Base-by-base conservation (phyloP, 116 monocot genomes). In the Papilionanthe hybrid region DNA sequence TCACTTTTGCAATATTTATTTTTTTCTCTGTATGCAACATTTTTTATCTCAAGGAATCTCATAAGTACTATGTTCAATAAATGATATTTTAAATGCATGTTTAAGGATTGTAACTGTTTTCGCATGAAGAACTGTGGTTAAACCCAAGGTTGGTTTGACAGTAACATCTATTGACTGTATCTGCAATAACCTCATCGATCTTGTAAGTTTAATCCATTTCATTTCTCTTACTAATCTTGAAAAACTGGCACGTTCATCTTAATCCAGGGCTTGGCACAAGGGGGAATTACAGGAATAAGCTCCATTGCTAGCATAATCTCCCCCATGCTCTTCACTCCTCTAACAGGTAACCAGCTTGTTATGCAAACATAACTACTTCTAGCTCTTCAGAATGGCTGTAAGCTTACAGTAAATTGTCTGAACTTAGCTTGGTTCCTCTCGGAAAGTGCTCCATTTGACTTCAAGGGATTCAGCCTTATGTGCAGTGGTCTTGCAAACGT, bases 221-320 rank as follows among this genome's bases (percentile, higher is more conserved):
- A 53, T 53, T 53, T 12, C 15, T 53, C 53, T 15, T 17, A 15
- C 53, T 53, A 15, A 53, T 53, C 53, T 53, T 53, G 53, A 53
- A 53, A 53, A 53, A 13, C 53, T 53, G 15, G 1, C 12, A 13
- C 49, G 53, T 53, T 53, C 53, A 53, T 53, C 53, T 53, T 53
- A 53, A 78, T 67, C 77, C 80, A 99, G 99, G 99, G 99, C 79
- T 88, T 93, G 91, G 99, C 93, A 58, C 99, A 99, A 91, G 99
- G 99, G 32, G 91, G 94, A 80, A 80, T 99, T 41, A 90, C 99
- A 19, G 91, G 93, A 48, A 90, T 99, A 80, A 80, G 83, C 78
- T 99, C 92, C 45, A 82, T 94, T 81, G 99, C 93, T 30, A 90
- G 82, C 81, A 86, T 99, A 17, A 66, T 99, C 44, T 85, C 99